Percentiles rank a stretch among this genome's conserved stretches.
Evolutionary conservation across 2,329 filamentous ascomycete species (phyloP).

Genomic region (Septoria petroselini): DNA sequence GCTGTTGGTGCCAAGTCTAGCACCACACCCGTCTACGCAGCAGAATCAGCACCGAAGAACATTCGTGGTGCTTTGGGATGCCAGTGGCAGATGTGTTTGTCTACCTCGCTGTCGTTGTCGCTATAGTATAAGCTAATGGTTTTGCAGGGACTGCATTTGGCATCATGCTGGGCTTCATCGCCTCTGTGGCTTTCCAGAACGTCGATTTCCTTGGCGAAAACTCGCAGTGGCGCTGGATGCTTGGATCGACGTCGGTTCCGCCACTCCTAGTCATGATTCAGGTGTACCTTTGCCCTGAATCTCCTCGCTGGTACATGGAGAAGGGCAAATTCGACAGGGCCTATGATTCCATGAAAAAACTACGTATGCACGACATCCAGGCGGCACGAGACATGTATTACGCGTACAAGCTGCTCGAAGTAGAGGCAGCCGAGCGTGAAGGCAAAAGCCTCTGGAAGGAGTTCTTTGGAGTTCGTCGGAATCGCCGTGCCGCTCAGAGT

Average conservation of each 20-base stretch:
- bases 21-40: constrained; percentile 46
- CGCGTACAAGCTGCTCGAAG: constrained; percentile 35
- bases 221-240: constrained; percentile 33
- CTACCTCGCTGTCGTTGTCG: too few species aligned
- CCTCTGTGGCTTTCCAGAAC: constrained; percentile 41
- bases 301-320: constrained; percentile 39
- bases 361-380: constrained; percentile 39
- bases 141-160: constrained; percentile 44
- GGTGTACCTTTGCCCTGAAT: constrained; percentile 47
- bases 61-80: constrained; percentile 44
- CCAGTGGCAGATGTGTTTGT: too few species aligned
- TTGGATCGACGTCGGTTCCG: constrained; percentile 42
- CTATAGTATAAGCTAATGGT: too few species aligned
- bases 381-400: constrained; percentile 45
- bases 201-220: constrained; percentile 28
- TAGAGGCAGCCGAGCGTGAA: constrained; percentile 38
- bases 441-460: constrained; percentile 42
- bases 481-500: constrained; percentile 35
- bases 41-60: constrained; percentile 40
- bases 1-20: constrained; percentile 29
- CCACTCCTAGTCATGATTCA: constrained; percentile 35
- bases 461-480: constrained; percentile 36
- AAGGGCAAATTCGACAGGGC: constrained; percentile 41
- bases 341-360: constrained; percentile 36
- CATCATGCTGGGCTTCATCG: constrained; percentile 46